A percentile compares a stretch with the other conserved stretches of the same genome.
Conservation (phyloP, 2,329 filamentous ascomycete species). For the Gremmenia infestans region DNA sequence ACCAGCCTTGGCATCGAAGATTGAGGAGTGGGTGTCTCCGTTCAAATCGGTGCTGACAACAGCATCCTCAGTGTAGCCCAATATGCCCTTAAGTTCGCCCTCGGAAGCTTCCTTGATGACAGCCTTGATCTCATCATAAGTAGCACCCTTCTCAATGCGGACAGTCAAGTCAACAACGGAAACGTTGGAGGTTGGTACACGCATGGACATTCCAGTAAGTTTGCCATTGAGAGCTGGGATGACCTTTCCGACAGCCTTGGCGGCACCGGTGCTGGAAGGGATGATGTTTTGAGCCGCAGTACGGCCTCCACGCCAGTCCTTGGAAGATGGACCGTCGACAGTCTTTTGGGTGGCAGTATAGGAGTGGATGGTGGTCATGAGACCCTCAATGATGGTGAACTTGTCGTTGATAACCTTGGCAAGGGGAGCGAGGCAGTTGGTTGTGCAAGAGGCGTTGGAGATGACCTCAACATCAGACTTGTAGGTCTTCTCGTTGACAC, state of each 20-base stretch:
- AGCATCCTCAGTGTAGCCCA: conserved; percentile 95
- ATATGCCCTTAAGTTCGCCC: conserved; percentile 80
- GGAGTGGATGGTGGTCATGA: conserved; percentile 99
- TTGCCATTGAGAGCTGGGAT: conserved; percentile 98
- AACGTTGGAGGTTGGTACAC: conserved; percentile 97
- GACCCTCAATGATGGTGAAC: conserved; percentile 94
- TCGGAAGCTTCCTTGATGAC: conserved; percentile 84
- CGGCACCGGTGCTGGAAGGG: conserved; percentile 96
- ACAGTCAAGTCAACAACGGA: conserved; percentile 96
- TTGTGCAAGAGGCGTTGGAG: conserved; percentile 99
- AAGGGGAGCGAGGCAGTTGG: conserved; percentile 98
- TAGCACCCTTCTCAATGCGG: conserved; percentile 86
- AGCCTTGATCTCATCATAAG: conserved; percentile 89
- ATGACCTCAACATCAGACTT: conserved; percentile 86
- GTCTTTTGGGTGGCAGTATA: conserved; percentile 99
- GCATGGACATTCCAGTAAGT: conserved; percentile 99
- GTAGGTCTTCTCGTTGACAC: conserved; percentile 95
- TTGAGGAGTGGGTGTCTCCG: conserved; percentile 89
- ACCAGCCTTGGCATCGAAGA: conserved; percentile 99
- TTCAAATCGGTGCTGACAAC: conserved; percentile 91
- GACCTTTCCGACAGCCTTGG: conserved; percentile 99
- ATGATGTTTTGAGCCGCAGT: conserved; percentile 99
- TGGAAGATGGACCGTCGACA: conserved; percentile 92
- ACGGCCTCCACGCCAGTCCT: conserved; percentile 99
- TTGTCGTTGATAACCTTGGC: conserved; percentile 99